Evolutionary conservation across 1,139 yeast species (phyloP).

Genomic region (Hanseniaspora uvarum): DNA sequence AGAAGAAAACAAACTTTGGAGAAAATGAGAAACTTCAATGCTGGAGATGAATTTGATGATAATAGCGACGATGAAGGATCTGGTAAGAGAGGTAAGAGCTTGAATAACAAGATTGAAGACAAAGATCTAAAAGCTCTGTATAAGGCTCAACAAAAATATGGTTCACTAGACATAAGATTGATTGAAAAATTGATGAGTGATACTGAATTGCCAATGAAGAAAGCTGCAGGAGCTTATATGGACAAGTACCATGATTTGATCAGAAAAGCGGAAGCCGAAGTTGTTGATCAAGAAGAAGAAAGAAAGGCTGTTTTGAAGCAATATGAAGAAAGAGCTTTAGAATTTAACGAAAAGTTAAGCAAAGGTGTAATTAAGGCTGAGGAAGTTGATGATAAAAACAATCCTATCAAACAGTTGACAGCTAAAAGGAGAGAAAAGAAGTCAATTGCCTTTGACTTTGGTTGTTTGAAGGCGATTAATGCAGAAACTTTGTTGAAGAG

Average conservation of each 20-base stretch:
- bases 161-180: slow-evolving; percentile 58
- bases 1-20: slow-evolving; percentile 68
- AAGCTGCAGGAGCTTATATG: slow-evolving; percentile 62
- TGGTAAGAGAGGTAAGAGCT: slow-evolving; percentile 31
- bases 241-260: slow-evolving; percentile 65
- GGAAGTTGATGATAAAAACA: slow-evolving; percentile 25
- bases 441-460: slow-evolving; percentile 81
- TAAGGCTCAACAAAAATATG: slow-evolving; percentile 69
- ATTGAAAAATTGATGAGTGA: slow-evolving; percentile 87
- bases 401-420: slow-evolving; percentile 42
- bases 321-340: slow-evolving; percentile 52
- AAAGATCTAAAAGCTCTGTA: slow-evolving; percentile 81
- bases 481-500: slow-evolving; percentile 79
- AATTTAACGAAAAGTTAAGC: slow-evolving; percentile 40
- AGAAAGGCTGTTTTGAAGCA: slow-evolving; percentile 47
- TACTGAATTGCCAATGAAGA: slow-evolving; percentile 70
- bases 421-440: slow-evolving; percentile 65
- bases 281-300: slow-evolving; percentile 56
- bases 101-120: slow-evolving; percentile 59
- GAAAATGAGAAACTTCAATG: slow-evolving; percentile 39
- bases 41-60: slow-evolving; percentile 35
- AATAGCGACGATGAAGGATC: slow-evolving; percentile 24
- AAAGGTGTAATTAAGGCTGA: slow-evolving; percentile 35
- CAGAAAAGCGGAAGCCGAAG: slow-evolving; percentile 49
- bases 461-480: slow-evolving; percentile 78